Percentiles rank a stretch among this genome's conserved stretches.
phyloP scores from a whole-genome alignment of 441 rosid species.

The Pelargonium myrrhifolium region DNA sequence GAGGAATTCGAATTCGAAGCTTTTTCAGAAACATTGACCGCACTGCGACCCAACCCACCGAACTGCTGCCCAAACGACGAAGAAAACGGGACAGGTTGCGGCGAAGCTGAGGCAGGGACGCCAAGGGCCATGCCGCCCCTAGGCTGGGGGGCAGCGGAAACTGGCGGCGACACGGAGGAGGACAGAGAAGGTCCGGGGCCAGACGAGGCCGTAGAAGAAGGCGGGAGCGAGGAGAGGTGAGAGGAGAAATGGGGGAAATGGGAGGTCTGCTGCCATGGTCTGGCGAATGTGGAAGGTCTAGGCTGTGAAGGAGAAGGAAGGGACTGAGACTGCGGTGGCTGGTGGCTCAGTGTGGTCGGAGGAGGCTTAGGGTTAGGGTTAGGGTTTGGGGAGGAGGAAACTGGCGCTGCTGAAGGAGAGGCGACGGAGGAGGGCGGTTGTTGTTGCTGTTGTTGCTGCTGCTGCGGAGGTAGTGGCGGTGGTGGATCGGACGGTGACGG shows the following conservation, averaged over 20 bases:
- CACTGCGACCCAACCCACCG: constrained; percentile 43
- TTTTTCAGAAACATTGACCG: constrained; percentile 38
- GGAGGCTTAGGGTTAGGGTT: constrained; percentile 23
- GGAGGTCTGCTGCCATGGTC: constrained; percentile 58
- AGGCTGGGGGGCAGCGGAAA: constrained; percentile 31
- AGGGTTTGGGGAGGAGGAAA: constrained; percentile 23
- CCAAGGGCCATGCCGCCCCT: constrained; percentile 66
- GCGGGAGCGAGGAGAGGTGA: constrained; percentile 42
- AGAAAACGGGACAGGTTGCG: constrained; percentile 47
- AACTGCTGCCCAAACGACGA: constrained; percentile 57
- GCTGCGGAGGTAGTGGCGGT: constrained; percentile 16
- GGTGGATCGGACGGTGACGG: constrained; percentile 15
- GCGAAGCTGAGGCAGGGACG: constrained; percentile 49
- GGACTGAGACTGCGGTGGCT: constrained; percentile 14
- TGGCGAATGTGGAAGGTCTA: constrained; percentile 35
- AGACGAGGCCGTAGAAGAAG: constrained; percentile 10
- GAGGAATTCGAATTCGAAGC: constrained; percentile 36
- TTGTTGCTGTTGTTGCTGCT: constrained; percentile 24
- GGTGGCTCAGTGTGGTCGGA: constrained; percentile 30
- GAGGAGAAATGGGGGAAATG: constrained; percentile 26
- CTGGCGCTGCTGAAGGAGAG: background rate
- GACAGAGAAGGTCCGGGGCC: constrained; percentile 12
- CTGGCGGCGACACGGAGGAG: constrained; percentile 28
- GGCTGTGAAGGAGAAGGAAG: constrained; percentile 25
- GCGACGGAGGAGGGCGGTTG: constrained; percentile 18